Evolutionary conservation across 2,329 filamentous ascomycete species (phyloP).

Genomic region (Coniella lustricola): DNA sequence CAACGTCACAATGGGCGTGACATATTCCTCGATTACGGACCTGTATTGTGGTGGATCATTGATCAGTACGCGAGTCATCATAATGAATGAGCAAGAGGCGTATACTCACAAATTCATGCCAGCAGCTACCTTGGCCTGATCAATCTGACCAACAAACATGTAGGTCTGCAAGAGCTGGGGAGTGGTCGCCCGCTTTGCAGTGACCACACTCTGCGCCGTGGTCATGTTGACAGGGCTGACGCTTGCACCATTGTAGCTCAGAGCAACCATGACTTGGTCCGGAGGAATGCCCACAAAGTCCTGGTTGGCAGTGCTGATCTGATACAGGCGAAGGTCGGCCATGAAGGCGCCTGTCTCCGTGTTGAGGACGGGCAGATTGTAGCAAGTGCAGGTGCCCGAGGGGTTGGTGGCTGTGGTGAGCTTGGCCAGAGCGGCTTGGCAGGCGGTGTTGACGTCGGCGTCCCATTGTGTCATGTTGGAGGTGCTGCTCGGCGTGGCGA

Average conservation of each 20-base stretch:
- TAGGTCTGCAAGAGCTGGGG: conserved; percentile 53
- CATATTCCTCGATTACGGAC: conserved; percentile 51
- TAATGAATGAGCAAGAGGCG: neutral
- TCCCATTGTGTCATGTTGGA: conserved; percentile 53
- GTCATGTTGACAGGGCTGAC: conserved; percentile 36
- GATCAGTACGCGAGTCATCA: conserved; percentile 6
- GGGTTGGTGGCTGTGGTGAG: conserved; percentile 60
- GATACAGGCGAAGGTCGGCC: conserved; percentile 69
- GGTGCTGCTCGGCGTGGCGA: conserved; percentile 32
- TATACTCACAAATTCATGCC: conserved; percentile 53
- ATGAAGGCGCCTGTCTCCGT: conserved; percentile 62
- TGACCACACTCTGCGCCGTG: conserved; percentile 18
- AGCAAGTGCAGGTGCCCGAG: conserved; percentile 72
- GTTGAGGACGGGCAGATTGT: conserved; percentile 69
- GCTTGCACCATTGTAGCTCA: conserved; percentile 48
- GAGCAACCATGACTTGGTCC: conserved; percentile 46
- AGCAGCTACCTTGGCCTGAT: conserved; percentile 44
- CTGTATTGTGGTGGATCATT: conserved; percentile 26
- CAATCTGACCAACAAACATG: conserved; percentile 63
- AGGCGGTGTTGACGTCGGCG: conserved; percentile 48
- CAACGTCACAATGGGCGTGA: conserved; percentile 63
- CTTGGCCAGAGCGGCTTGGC: conserved; percentile 45
- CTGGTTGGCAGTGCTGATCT: conserved; percentile 53
- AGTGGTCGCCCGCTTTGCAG: conserved; percentile 17
- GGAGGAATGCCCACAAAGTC: conserved; percentile 45